Conservation (phyloP, 2,329 filamentous ascomycete species). For the Laburnicola sp. region DNA sequence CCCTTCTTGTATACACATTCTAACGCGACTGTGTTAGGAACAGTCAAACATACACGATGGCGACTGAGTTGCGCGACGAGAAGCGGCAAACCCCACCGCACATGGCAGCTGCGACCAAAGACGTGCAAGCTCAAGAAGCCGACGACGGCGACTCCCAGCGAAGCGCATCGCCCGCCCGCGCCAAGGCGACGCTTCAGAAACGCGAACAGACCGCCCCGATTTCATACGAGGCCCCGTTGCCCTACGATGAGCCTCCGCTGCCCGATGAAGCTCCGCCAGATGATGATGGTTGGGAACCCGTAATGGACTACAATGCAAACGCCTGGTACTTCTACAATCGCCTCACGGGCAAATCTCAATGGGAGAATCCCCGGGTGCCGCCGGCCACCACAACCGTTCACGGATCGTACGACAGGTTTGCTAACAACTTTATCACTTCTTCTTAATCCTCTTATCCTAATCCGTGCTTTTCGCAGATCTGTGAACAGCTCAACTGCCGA, state of each 20-base stretch:
- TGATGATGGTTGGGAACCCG: conserved; percentile 76
- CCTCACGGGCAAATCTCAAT: conserved; percentile 72
- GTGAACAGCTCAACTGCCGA: conserved; percentile 31
- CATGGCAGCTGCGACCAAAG: not conserved
- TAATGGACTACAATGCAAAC: conserved; percentile 71
- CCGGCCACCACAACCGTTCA: conserved; percentile 39
- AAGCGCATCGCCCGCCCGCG: not conserved
- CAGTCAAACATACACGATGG: conserved; percentile 18
- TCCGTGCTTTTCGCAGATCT: conserved; percentile 31
- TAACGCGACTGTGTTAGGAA: conserved; percentile 22
- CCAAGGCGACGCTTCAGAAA: not conserved
- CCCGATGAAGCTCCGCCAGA: conserved; percentile 57
- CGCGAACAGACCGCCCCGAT: not conserved
- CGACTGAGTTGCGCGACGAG: conserved; percentile 13
- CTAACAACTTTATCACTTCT: conserved; percentile 34
- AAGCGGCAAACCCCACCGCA: conserved; percentile 16
- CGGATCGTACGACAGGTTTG: conserved; percentile 44
- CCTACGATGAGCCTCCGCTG: conserved; percentile 41
- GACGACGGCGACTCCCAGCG: conserved; percentile 6
- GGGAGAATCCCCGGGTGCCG: conserved; percentile 82
- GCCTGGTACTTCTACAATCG: conserved; percentile 86
- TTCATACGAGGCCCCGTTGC: conserved; percentile 26
- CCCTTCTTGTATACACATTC: conserved; percentile 17
- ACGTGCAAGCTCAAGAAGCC: not conserved
- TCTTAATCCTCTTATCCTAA: conserved; percentile 35